phyloP scores from a whole-genome alignment of 352 stramenopile genomes.

The Pythium myriotylum region DNA sequence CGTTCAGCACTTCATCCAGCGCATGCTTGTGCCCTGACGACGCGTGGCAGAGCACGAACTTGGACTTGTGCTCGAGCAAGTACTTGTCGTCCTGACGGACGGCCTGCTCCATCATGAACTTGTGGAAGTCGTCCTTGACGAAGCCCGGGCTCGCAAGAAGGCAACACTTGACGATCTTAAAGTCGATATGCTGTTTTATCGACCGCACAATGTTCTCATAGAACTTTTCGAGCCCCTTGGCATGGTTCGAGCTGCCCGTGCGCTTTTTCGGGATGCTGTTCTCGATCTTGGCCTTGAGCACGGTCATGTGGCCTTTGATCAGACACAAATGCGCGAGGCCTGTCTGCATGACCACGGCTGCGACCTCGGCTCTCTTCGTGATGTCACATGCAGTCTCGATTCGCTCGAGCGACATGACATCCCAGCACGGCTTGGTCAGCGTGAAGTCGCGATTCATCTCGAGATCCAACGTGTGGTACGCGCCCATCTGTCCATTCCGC shows the following conservation, averaged over 20 bases:
- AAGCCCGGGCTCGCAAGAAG: constrained; percentile 96
- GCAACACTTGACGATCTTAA: constrained; percentile 96
- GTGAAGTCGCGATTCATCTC: constrained; percentile 97
- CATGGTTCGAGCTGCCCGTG: constrained; percentile 92
- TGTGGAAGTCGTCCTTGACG: constrained; percentile 98
- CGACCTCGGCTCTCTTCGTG: constrained; percentile 94
- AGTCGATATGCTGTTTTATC: constrained; percentile 96
- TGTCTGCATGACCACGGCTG: constrained; percentile 96
- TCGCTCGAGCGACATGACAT: constrained; percentile 96
- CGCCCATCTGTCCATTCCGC: constrained; percentile 78
- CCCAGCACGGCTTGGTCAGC: constrained; percentile 96
- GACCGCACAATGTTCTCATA: constrained; percentile 97
- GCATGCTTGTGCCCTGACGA: constrained; percentile 97
- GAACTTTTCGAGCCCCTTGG: constrained; percentile 95
- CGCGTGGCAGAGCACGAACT: constrained; percentile 96
- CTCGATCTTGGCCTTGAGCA: constrained; percentile 95
- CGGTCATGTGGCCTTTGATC: constrained; percentile 97
- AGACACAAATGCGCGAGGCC: constrained; percentile 97
- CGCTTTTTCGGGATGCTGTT: constrained; percentile 97
- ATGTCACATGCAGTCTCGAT: constrained; percentile 96
- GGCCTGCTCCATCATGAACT: constrained; percentile 93
- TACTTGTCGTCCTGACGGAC: constrained; percentile 93
- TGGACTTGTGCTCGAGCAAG: constrained; percentile 95
- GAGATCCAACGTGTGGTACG: constrained; percentile 97
- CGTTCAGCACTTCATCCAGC: constrained; percentile 96